Evolutionary conservation across 305 asterid species (phyloP), one percentile per base, ranked within the genome.

Genomic region (Coffea humblotiana): DNA sequence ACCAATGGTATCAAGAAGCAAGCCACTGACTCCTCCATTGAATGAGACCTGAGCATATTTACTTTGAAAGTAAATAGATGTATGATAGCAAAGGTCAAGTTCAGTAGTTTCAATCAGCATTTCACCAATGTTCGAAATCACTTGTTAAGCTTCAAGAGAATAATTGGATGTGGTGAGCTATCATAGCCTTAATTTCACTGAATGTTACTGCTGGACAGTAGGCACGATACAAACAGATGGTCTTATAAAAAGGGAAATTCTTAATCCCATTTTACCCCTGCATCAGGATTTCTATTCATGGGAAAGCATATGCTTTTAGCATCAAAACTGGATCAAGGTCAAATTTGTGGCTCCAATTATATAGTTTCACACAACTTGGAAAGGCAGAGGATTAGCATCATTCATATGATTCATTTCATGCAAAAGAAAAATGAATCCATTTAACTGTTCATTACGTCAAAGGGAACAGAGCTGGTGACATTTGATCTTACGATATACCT

Each of bases 1-100:
- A 84, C 94, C 99, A 68, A 90, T 90, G 76, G 97, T 90, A 79
- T 95, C 99, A 75, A 95, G 96, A 85, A 90, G 85, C 93, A 95
- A 89, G 86, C 91, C 91, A 85, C 96, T 87, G 80, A 95, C 67
- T 71, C 99, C 98, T 25, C 97, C 97, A 74, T 86, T 88, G 86
- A 90, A 90, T 77, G 90, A 89, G 82, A 93, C 95, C 99, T 95
- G 86, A 23, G 82, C 84, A 86, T 18, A 71, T 86, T 74, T 84
- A 83, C 48, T 66, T 73, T 70, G 75, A 9, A 23, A 66, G 25
- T 43, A 54, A 48, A n/a, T n/a, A 66, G 51, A 65, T 11, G 7
- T 47, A 58, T 47, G 27, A 58, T 64, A 60, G 43, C 76, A 73
- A 13, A 69, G 60, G 60, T 78, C 74, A 69, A 56, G 47, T 67